Conservation (phyloP, 257 asterid species). For the Nicotiana knightiana region DNA sequence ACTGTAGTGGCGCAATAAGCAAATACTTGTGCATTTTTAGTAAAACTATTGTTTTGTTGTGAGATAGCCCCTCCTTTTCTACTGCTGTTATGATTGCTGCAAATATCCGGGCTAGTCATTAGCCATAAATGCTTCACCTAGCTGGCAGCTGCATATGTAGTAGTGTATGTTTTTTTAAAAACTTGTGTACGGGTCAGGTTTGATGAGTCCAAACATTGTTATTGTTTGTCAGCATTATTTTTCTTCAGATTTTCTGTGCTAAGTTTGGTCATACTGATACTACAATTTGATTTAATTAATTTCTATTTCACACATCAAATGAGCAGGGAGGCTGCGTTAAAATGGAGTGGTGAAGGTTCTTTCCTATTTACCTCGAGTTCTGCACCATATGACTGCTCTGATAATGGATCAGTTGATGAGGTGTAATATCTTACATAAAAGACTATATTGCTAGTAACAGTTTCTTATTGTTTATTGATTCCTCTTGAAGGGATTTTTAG, state of each 20-base stretch:
- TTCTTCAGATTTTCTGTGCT: neutral
- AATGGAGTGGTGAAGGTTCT: constrained; percentile 92
- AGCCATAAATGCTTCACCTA: neutral
- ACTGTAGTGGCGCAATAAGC: neutral
- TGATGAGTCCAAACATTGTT: neutral
- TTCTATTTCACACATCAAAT: constrained; percentile 1
- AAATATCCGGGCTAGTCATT: neutral
- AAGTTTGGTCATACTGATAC: neutral
- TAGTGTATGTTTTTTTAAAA: neutral
- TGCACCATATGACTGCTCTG: constrained; percentile 81
- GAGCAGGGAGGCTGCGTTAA: constrained; percentile 75
- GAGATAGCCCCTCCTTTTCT: neutral
- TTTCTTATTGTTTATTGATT: neutral
- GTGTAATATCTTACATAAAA: constrained; percentile 37
- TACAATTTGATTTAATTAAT: neutral
- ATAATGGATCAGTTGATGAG: constrained; percentile 89
- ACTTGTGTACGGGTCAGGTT: neutral
- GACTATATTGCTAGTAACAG: constrained; percentile 13
- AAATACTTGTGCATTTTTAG: neutral
- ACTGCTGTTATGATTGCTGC: neutral
- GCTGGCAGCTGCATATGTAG: neutral
- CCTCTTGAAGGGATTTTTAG: neutral
- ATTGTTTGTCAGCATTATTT: neutral
- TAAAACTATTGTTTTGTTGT: neutral
- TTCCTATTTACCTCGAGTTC: constrained; percentile 95